Evolutionary conservation across 2,329 filamentous ascomycete species (phyloP).

Genomic region (Geosmithia morbida): DNA sequence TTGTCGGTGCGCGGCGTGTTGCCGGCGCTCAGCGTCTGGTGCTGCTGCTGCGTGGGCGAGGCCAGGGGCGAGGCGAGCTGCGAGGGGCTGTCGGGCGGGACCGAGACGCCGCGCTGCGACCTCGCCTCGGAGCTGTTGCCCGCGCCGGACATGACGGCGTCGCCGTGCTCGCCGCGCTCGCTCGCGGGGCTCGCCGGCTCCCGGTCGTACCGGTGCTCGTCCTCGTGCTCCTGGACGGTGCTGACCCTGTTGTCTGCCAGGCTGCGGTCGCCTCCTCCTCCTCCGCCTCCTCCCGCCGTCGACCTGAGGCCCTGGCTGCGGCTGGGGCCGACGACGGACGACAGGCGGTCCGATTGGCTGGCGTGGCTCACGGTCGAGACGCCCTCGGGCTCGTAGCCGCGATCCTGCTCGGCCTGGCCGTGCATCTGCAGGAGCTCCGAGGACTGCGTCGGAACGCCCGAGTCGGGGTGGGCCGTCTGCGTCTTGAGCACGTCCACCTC

Average conservation of each 20-base stretch:
- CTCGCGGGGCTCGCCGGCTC: conserved; percentile 22
- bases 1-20: conserved; percentile 64
- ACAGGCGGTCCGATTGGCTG: conserved; percentile 61
- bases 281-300: too few relatives aligned
- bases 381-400: conserved; percentile 73
- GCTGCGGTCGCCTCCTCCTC: conserved; percentile 33
- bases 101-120: conserved; percentile 33
- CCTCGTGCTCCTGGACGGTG: conserved; percentile 73
- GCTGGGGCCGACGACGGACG: conserved; percentile 40
- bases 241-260: conserved; percentile 67
- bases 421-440: conserved; percentile 53
- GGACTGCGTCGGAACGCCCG: conserved; percentile 42
- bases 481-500: conserved; percentile 78
- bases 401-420: conserved; percentile 51
- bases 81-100: conserved; percentile 44
- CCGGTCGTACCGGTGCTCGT: conserved; percentile 52
- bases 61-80: conserved; percentile 28
- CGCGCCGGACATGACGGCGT: conserved; percentile 5
- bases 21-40: conserved; percentile 48
- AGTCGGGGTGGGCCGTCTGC: conserved; percentile 29
- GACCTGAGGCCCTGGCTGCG: conserved; percentile 24
- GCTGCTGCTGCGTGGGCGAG: too few relatives aligned
- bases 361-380: conserved; percentile 54
- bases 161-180: conserved; percentile 23
- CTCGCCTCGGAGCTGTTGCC: conserved; percentile 5